Evolutionary conservation across 2,329 filamentous ascomycete genomes (phyloP).

Genomic region (Leptographium galeiforme): DNA sequence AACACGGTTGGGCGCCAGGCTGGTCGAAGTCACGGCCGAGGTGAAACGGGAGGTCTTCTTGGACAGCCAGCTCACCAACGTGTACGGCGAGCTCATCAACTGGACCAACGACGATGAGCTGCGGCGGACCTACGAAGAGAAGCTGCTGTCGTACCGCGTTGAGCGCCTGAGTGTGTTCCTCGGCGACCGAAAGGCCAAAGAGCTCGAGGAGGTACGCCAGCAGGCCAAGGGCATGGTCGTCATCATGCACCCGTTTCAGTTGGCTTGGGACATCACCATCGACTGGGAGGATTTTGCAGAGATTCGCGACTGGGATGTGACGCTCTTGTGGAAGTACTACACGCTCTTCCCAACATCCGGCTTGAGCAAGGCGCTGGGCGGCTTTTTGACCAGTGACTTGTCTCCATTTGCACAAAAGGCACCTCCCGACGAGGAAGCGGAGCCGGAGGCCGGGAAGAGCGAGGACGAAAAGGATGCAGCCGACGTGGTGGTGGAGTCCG

Average conservation of each 20-base stretch:
- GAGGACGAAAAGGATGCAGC: not conserved
- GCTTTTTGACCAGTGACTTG: slow-evolving; percentile 68
- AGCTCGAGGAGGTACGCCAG: slow-evolving; percentile 60
- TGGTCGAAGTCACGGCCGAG: slow-evolving; percentile 71
- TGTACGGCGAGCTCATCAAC: slow-evolving; percentile 76
- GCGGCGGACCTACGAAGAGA: slow-evolving; percentile 78
- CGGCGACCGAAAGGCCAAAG: slow-evolving; percentile 51
- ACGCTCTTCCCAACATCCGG: slow-evolving; percentile 74
- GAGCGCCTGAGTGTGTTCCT: slow-evolving; percentile 60
- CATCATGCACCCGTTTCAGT: slow-evolving; percentile 77
- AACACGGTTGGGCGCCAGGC: slow-evolving; percentile 71
- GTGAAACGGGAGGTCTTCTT: slow-evolving; percentile 76
- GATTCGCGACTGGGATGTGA: slow-evolving; percentile 63
- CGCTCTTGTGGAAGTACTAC: slow-evolving; percentile 68
- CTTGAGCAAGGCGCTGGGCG: slow-evolving; percentile 67
- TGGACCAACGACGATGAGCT: slow-evolving; percentile 83
- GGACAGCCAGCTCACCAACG: slow-evolving; percentile 61
- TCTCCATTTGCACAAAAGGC: slow-evolving; percentile 57
- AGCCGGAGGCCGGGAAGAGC: slow-evolving; percentile 8
- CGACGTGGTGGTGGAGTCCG: slow-evolving; percentile 22
- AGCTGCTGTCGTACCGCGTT: slow-evolving; percentile 67
- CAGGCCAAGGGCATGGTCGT: slow-evolving; percentile 88
- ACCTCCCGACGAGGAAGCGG: slow-evolving; percentile 4
- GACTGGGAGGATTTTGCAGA: slow-evolving; percentile 76
- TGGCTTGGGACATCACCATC: slow-evolving; percentile 83